A percentile compares a stretch with the other conserved stretches of the same genome.
Conservation (phyloP, 2,329 filamentous ascomycete species). For the Aspergillus sp. region DNA sequence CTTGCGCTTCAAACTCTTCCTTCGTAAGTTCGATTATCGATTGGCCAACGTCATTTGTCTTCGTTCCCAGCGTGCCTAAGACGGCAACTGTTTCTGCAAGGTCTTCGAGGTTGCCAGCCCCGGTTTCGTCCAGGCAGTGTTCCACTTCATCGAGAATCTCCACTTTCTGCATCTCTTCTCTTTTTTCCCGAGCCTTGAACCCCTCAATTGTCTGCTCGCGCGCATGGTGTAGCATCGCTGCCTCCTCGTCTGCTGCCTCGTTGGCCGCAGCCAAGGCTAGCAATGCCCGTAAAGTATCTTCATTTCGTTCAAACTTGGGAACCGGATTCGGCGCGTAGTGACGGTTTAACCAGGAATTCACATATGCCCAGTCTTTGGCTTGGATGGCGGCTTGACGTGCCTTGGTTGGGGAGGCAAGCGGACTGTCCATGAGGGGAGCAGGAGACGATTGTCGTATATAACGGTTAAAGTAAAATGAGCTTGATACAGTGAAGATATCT, state of each 20-base stretch:
- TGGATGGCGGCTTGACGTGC: slow-evolving; percentile 74
- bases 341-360: slow-evolving; percentile 77
- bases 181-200: slow-evolving; percentile 31
- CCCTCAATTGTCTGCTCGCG: slow-evolving; percentile 36
- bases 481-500: not conserved
- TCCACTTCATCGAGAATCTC: slow-evolving; percentile 57
- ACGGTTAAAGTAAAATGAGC: not conserved
- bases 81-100: slow-evolving; percentile 55
- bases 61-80: slow-evolving; percentile 52
- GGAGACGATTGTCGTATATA: not conserved
- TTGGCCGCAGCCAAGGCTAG: slow-evolving; percentile 73
- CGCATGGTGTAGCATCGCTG: slow-evolving; percentile 34
- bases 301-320: slow-evolving; percentile 81
- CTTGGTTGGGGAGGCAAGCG: slow-evolving; percentile 62
- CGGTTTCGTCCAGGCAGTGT: slow-evolving; percentile 54
- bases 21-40: slow-evolving; percentile 58
- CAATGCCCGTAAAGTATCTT: slow-evolving; percentile 74
- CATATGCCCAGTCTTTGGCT: slow-evolving; percentile 86
- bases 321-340: slow-evolving; percentile 65
- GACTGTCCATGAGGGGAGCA: slow-evolving; percentile 24
- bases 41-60: slow-evolving; percentile 51
- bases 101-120: slow-evolving; percentile 56
- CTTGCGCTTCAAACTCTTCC: slow-evolving; percentile 51
- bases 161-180: slow-evolving; percentile 31
- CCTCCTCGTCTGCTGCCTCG: slow-evolving; percentile 61